phyloP scores from a whole-genome alignment of 2,329 filamentous ascomycete genomes.

The Incumbomyces delicatus region DNA sequence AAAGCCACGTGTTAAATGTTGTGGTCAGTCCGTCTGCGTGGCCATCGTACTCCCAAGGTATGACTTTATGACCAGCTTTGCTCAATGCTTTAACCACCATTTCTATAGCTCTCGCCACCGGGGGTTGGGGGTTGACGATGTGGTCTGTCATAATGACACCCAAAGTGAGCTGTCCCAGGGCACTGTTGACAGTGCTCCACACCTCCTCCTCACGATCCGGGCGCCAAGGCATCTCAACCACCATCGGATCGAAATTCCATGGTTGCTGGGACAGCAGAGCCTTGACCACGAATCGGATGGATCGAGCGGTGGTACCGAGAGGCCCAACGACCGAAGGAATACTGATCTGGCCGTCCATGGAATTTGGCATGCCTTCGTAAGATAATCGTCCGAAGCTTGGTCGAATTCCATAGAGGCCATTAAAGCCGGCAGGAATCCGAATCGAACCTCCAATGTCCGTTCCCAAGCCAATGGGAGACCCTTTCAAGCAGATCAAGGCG shows the following conservation, averaged over 20 bases:
- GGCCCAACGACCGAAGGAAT: slow-evolving; percentile 56
- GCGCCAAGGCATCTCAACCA: slow-evolving; percentile 57
- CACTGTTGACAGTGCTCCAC: slow-evolving; percentile 30
- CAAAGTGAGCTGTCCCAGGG: slow-evolving; percentile 40
- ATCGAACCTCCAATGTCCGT: slow-evolving; percentile 50
- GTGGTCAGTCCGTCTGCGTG: slow-evolving; percentile 33
- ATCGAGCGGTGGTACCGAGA: slow-evolving; percentile 46
- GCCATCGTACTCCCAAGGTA: slow-evolving; percentile 49
- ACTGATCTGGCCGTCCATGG: slow-evolving; percentile 54
- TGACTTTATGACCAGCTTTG: slow-evolving; percentile 46
- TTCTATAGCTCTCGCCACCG: slow-evolving; percentile 45
- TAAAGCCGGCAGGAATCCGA: slow-evolving; percentile 51
- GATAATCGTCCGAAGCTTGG: slow-evolving; percentile 45
- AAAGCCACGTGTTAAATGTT: slow-evolving; percentile 33
- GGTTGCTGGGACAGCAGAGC: slow-evolving; percentile 49
- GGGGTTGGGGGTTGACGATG: slow-evolving; percentile 44
- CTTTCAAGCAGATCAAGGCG: slow-evolving; percentile 44
- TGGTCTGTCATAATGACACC: slow-evolving; percentile 47
- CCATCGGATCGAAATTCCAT: slow-evolving; percentile 55
- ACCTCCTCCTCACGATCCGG: slow-evolving; percentile 32
- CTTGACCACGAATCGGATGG: slow-evolving; percentile 47
- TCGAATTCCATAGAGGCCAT: slow-evolving; percentile 47
- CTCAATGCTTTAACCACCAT: slow-evolving; percentile 41
- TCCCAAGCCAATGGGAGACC: slow-evolving; percentile 47
- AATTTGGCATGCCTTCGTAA: slow-evolving; percentile 52